phyloP scores from a whole-genome alignment of 805 yeast genomes.

The Saccharomycopsis selenospora region DNA sequence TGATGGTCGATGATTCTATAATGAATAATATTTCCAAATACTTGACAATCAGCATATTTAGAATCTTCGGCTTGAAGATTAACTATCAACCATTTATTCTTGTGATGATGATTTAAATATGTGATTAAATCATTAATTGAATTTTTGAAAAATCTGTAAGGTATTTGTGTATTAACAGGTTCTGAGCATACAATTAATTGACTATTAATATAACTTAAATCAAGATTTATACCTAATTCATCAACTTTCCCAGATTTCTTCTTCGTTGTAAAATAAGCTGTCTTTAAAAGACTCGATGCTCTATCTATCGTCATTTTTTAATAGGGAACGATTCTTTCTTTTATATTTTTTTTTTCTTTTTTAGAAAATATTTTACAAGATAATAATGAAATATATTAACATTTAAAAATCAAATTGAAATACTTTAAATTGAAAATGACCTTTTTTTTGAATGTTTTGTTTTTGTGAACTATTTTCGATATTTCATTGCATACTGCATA shows the following conservation, averaged over 20 bases:
- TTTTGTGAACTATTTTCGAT: too few species aligned
- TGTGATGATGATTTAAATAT: slow-evolving; percentile 42
- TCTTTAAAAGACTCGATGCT: not conserved
- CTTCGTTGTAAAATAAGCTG: not conserved
- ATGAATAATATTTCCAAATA: slow-evolving; percentile 19
- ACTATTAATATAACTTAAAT: slow-evolving; percentile 60
- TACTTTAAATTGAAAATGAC: too few species aligned
- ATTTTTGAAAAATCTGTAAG: slow-evolving; percentile 44
- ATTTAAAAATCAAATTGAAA: too few species aligned
- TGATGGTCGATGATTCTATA: slow-evolving; percentile 71
- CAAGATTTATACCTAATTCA: slow-evolving; percentile 36
- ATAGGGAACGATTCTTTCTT: too few species aligned
- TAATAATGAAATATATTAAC: too few species aligned
- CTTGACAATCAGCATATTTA: slow-evolving; percentile 30
- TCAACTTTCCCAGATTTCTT: slow-evolving; percentile 5
- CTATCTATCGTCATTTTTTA: too few species aligned
- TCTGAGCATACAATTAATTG: slow-evolving; percentile 68
- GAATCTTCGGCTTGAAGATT: slow-evolving; percentile 59
- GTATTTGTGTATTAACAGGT: slow-evolving; percentile 43
- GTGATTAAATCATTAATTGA: slow-evolving; percentile 43
- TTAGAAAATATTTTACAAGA: too few species aligned
- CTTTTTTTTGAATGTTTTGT: too few species aligned
- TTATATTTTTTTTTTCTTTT: too few species aligned
- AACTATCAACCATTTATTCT: slow-evolving; percentile 61
- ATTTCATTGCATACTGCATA: too few species aligned